Evolutionary conservation across 139 green algal species (phyloP), one percentile per base, ranked within the genome.

Genomic region (Coccomyxa sp.): DNA sequence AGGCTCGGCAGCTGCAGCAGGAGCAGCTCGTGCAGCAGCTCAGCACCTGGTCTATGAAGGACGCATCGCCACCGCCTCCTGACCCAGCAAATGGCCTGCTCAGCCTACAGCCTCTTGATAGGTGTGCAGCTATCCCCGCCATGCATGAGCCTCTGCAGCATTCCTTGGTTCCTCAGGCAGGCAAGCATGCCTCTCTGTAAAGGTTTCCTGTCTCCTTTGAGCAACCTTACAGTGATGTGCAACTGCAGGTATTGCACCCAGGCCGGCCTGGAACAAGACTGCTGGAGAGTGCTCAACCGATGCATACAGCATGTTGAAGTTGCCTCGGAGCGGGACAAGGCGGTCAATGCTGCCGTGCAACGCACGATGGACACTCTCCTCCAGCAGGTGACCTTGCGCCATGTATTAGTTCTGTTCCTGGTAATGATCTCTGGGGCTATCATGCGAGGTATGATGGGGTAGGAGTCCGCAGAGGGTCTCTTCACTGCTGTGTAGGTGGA

Each of bases 11-110:
- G 54, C 82, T 88, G 2, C 77, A 84, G 33, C 5, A 89, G 68
- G 80, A 89, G 55, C 85, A 93, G 76, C 81, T 80, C 0, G 70
- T 70, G 22, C n/a, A 68, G 7, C 80, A 34, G 64, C 55, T 89
- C 55, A 39, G 68, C 6, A 8, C 34, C 14, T 27, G 29, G 69
- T 40, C 34, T 44, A 31, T 74, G 33, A n/a, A n/a, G 14, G 69
- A 27, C 34, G 33, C 18, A 34, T 34, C 69, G n/a, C 35, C 69
- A 18, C 69, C 35, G 34, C 34, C 44, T 33, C 9, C 12, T 54
- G 1, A 16, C 1, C 69, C 12, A 6, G 24, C 4, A 50, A 0
- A n/a, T 29, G 1, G 10, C 24, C 8, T 33, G 58, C n/a, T 33
- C 58, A n/a, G 58, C 14, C 16, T 8, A n/a, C 14, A 36, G 18